A percentile compares a stretch with the other conserved stretches of the same genome.
Evolutionary conservation across 2,329 filamentous ascomycete species (phyloP).

Genomic region (Epichloe festucae): DNA sequence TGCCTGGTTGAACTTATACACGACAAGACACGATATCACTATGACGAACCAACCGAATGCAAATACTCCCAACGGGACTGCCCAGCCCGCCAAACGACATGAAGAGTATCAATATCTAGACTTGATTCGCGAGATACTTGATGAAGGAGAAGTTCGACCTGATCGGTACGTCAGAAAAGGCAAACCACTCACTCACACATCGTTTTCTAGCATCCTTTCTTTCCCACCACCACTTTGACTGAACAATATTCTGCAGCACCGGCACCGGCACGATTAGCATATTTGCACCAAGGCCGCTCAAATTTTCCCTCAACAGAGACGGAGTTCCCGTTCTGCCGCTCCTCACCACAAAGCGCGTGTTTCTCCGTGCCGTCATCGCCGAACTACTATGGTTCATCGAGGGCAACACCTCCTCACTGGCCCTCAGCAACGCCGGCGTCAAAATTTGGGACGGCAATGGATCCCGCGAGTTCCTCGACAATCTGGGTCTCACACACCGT

Average conservation of each 20-base stretch:
- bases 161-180: slow-evolving; percentile 48
- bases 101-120: slow-evolving; percentile 93
- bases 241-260: slow-evolving; percentile 42
- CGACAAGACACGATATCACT: not conserved
- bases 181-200: not conserved
- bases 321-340: slow-evolving; percentile 65
- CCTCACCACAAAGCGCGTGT: slow-evolving; percentile 94
- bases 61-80: not conserved
- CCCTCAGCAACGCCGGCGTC: slow-evolving; percentile 67
- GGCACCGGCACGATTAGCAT: slow-evolving; percentile 86
- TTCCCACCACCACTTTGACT: not conserved
- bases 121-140: slow-evolving; percentile 73
- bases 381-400: slow-evolving; percentile 95
- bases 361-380: slow-evolving; percentile 74
- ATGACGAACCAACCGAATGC: slow-evolving; percentile 2
- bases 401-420: slow-evolving; percentile 65
- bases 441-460: slow-evolving; percentile 99
- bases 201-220: not conserved
- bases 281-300: slow-evolving; percentile 76
- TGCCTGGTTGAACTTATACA: not conserved
- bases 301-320: slow-evolving; percentile 64
- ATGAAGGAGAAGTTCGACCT: slow-evolving; percentile 72
- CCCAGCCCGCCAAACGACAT: slow-evolving; percentile 28
- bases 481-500: slow-evolving; percentile 66
- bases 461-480: slow-evolving; percentile 79